Conservation (phyloP, 768 basidiomycete species). For the Russula compacta region DNA sequence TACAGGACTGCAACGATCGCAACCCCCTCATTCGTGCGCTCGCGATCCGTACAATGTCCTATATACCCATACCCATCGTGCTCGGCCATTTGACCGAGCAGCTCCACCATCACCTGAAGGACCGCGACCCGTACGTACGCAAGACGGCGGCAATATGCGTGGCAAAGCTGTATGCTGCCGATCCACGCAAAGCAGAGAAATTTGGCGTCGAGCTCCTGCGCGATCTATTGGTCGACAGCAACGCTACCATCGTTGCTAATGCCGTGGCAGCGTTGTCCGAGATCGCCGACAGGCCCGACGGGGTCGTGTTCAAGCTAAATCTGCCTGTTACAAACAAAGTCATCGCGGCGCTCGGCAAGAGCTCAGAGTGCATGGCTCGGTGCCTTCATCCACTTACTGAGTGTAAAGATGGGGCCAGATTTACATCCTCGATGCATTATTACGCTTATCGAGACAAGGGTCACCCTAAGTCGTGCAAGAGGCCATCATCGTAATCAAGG, state of each 20-base stretch:
- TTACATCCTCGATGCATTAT: conserved; percentile 89
- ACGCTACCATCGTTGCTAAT: conserved; percentile 96
- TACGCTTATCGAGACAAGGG: conserved; percentile 93
- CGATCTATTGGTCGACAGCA: conserved; percentile 85
- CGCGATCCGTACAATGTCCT: conserved; percentile 98
- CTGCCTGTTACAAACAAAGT: conserved; percentile 81
- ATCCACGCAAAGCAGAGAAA: conserved; percentile 78
- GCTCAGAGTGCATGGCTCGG: conserved; percentile 75
- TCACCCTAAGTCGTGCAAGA: conserved; percentile 84
- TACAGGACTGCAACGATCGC: conserved; percentile 87
- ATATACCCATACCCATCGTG: conserved; percentile 88
- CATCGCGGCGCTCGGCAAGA: conserved; percentile 84
- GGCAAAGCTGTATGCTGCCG: conserved; percentile 87
- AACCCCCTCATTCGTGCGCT: conserved; percentile 96
- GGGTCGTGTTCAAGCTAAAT: conserved; percentile 88
- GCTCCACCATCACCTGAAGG: conserved; percentile 83
- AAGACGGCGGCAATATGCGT: conserved; percentile 99
- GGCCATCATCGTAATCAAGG: conserved; percentile 93
- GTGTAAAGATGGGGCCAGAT: conserved; percentile 90
- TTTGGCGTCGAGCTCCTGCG: conserved; percentile 88
- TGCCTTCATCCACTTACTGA: neutral
- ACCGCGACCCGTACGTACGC: conserved; percentile 94
- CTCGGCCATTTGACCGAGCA: conserved; percentile 82
- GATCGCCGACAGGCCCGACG: conserved; percentile 90
- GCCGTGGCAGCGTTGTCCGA: conserved; percentile 96